These are phyloP conservation scores for Spergularia azorica DNA, from an alignment of 179 eudicot genomes.

Conservation along the genomic window DNA sequence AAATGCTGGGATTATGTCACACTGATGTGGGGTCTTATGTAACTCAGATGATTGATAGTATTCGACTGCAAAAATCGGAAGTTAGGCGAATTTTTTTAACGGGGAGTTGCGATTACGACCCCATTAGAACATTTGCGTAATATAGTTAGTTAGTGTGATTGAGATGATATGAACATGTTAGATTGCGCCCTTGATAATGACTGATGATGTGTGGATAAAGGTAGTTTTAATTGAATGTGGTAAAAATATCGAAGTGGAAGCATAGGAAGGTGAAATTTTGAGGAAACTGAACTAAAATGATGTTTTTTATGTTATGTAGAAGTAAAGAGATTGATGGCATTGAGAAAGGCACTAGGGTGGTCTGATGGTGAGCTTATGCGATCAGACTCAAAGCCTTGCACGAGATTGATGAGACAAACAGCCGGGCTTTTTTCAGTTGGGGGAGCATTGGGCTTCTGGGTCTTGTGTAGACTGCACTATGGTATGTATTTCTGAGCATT, in stretches of 20 bases:
- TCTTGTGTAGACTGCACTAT: constrained; percentile 86
- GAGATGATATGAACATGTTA: background rate
- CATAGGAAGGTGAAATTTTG: background rate
- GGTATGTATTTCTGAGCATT: constrained; percentile 44
- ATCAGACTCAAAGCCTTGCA: constrained; percentile 86
- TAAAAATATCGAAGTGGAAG: background rate
- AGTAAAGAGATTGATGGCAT: constrained; percentile 54
- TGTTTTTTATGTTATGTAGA: background rate
- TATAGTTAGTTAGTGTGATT: background rate
- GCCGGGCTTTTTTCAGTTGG: constrained; percentile 88
- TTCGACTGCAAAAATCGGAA: background rate
- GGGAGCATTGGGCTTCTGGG: constrained; percentile 91
- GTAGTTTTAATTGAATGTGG: background rate
- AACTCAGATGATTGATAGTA: background rate
- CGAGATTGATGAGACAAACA: constrained; percentile 85
- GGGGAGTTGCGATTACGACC: background rate
- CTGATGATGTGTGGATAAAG: constrained; percentile 3
- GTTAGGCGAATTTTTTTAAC: background rate
- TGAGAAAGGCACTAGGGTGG: constrained; percentile 74
- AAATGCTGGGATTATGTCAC: background rate
- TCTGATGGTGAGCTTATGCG: constrained; percentile 97
- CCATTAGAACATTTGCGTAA: background rate
- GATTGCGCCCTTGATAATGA: background rate
- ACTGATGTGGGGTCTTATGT: background rate
- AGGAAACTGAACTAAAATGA: background rate